These are phyloP conservation scores for Kockiozyma suomiensis DNA, from an alignment of 805 yeast species.

Conservation along the genomic window DNA sequence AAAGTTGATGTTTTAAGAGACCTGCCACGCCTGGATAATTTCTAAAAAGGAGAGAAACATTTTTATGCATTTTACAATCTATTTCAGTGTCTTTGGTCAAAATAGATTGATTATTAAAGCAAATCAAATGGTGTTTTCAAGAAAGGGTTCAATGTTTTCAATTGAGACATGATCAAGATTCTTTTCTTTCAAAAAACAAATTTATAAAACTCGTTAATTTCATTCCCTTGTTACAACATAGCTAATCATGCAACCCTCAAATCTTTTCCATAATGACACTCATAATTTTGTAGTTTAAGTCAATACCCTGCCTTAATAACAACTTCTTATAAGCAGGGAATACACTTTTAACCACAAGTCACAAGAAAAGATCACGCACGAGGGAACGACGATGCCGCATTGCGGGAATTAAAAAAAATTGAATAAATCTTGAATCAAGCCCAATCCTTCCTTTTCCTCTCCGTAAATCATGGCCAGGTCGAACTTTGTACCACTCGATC, in stretches of 20 bases:
- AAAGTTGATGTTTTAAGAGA: too few species aligned
- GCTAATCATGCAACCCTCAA: background rate
- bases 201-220: too few species aligned
- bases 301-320: too few species aligned
- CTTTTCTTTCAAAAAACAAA: background rate
- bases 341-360: background rate
- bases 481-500: conserved; percentile 2
- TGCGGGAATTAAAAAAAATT: background rate
- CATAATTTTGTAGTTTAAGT: too few species aligned
- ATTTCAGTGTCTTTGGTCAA: background rate
- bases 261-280: background rate
- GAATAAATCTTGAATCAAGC: conserved; percentile 5
- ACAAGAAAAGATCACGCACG: background rate
- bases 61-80: too few species aligned
- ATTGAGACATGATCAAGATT: conserved; percentile 9
- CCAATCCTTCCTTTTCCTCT: conserved; percentile 14
- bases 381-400: conserved; percentile 1
- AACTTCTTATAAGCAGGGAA: too few species aligned
- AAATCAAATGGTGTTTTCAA: background rate
- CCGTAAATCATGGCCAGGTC: conserved; percentile 6
- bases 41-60: background rate
- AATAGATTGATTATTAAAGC: background rate
- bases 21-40: background rate
- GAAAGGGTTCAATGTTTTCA: conserved; percentile 8
- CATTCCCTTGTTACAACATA: too few species aligned